Percentiles rank a stretch among this genome's conserved stretches.
phyloP scores from a whole-genome alignment of 192 early-diverging fungal genomes.

The Coemansia sp. region DNA sequence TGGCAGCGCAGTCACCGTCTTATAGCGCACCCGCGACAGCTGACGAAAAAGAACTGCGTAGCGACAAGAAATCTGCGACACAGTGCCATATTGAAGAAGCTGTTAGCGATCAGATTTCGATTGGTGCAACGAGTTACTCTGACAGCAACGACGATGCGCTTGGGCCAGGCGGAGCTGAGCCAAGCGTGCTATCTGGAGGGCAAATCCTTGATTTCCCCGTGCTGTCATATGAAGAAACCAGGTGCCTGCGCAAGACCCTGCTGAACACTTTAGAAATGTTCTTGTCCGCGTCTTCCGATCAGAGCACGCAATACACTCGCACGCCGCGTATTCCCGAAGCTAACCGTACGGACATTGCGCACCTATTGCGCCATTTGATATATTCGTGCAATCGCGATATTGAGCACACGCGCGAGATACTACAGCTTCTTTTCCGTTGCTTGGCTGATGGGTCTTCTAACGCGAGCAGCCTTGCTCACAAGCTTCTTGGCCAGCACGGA shows the following conservation, averaged over 20 bases:
- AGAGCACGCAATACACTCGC: neutral
- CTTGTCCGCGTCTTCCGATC: conserved; percentile 28
- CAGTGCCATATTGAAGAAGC: neutral
- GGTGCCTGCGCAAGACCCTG: conserved; percentile 24
- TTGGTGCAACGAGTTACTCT: neutral
- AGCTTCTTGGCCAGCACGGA: conserved; percentile 23
- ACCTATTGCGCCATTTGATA: conserved; percentile 33
- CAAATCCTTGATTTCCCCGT: conserved; percentile 16
- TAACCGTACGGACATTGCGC: conserved; percentile 24
- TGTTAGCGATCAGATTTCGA: neutral
- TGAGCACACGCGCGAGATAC: conserved; percentile 36
- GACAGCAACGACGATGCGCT: conserved; percentile 12
- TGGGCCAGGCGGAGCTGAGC: conserved; percentile 8
- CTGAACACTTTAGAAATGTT: conserved; percentile 40
- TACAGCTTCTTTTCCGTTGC: conserved; percentile 44
- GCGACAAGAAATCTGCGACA: neutral
- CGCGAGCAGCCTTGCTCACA: conserved; percentile 25
- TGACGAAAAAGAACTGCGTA: too few species aligned
- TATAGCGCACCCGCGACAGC: neutral
- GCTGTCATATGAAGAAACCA: conserved; percentile 22
- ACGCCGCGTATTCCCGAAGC: conserved; percentile 9
- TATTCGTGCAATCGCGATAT: conserved; percentile 43
- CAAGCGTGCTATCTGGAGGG: conserved; percentile 6
- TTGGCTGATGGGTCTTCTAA: conserved; percentile 43
- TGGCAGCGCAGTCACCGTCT: conserved; percentile 11